Evolutionary conservation across 2,329 filamentous ascomycete genomes (phyloP).

Genomic region (Diaporthe ilicicola): DNA sequence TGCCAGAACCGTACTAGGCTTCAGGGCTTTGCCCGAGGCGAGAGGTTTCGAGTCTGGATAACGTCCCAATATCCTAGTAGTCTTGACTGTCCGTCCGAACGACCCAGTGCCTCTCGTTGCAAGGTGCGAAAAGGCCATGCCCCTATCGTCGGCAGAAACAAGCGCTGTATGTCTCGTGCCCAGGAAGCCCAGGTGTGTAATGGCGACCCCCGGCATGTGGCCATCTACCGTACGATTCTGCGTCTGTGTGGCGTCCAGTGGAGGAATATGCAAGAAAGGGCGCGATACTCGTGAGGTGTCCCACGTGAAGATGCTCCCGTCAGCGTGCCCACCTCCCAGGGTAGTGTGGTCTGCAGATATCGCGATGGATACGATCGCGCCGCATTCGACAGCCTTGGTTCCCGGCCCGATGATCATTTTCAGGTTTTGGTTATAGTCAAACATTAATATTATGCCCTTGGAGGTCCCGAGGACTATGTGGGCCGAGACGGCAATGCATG

Average conservation of each 20-base stretch:
- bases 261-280: constrained; percentile 88
- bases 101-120: constrained; percentile 90
- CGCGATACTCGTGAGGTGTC: constrained; percentile 83
- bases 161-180: constrained; percentile 93
- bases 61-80: constrained; percentile 86
- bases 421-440: constrained; percentile 96
- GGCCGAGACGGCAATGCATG: constrained; percentile 87
- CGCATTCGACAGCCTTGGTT: constrained; percentile 93
- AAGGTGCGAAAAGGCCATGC: constrained; percentile 98
- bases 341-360: constrained; percentile 95
- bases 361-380: constrained; percentile 84
- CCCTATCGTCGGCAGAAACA: constrained; percentile 91
- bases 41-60: constrained; percentile 78
- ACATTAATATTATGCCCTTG: constrained; percentile 92
- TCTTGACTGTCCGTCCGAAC: constrained; percentile 86
- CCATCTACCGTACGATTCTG: constrained; percentile 78
- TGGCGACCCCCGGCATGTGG: constrained; percentile 78
- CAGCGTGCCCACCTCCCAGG: constrained; percentile 87
- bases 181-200: constrained; percentile 93
- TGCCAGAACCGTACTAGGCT: constrained; percentile 93
- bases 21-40: constrained; percentile 72
- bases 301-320: constrained; percentile 96
- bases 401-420: constrained; percentile 94
- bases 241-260: constrained; percentile 72
- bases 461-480: constrained; percentile 91